Base-by-base conservation (phyloP, 192 early-diverging fungal species). In the Rhizophagus clarus region DNA sequence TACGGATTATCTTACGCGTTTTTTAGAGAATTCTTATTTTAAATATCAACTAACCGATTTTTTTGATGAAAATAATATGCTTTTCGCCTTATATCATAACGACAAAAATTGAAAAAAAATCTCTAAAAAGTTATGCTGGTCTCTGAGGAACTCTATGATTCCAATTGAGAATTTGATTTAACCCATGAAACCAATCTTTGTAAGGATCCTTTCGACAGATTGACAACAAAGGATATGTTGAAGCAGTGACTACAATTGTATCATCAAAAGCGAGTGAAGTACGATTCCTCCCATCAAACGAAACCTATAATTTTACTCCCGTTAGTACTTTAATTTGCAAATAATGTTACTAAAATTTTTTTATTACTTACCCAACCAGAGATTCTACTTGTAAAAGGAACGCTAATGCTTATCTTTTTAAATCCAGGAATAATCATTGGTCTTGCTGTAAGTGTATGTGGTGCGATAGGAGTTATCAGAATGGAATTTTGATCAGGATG, bases 391-490 rank as follows among this genome's bases (percentile, higher is more conserved):
- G 81, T 61, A 9, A 72, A 62, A 4, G 83, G 81, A 11, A 84
- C 89, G 45, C 90, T 87, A 20, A 99, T 88, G 3, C 91, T 87
- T 12, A 99, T 73, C 15, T 95, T 93, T 87, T 95, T 93, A 22
- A 91, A 91, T 60, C 94, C 94, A 2, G 97, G 97, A 20, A 99
- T 88, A 31, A 99, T 88, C 91, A 97, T 98, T 28, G 97, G 97
- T 4, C 97, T 87, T 80, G 96, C 95, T 20, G 96, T 96, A 28
- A 98, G 88, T 12, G 94, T 94, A 81, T 97, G 96, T 4, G 96
- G 89, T 74, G 94, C 97, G 79, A 97, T 96, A 0, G 96, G 96
- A 0, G 96, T 96, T 37, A 97, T 92, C 64, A 97, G 88, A 22
- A 97, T 92, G 2, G 96, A 92, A 51, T 91, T 90, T 67, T 95